Base-by-base conservation (phyloP, 306 rosid species). In the Hippophae gyantsensis region DNA sequence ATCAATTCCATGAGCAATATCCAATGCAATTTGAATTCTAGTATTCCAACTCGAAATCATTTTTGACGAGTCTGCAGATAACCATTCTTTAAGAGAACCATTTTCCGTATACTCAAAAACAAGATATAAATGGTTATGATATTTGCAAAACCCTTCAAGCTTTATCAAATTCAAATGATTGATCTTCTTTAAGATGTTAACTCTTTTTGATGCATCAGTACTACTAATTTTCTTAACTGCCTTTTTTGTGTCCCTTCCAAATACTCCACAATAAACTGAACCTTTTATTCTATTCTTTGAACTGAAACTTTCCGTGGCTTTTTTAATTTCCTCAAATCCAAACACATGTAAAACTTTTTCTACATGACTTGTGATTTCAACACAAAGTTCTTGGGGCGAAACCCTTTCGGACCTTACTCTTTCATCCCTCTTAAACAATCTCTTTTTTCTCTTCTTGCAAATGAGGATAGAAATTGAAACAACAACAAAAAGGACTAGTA, bases 21-120 rank as follows among this genome's bases (percentile, higher is more conserved):
- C 94, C n/a, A 89, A 50, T 72, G 96, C 90, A 60, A 89, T 82
- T 42, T 71, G 86, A 50, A 83, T 71, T 69, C 90, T 89, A 72
- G 52, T 74, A 18, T 3, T 60, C 88, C 82, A 83, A 57, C 81
- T 69, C 63, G 48, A 54, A 41, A 69, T 72, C 53, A 77, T 78
- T 6, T 13, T 62, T 10, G 78, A 59, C 23, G 13, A 42, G 23
- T 54, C 57, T 70, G 49, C 68, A 12, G 46, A 18, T 6, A 89
- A 84, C 94, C 90, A 89, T 55, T 89, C 86, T 70, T 78, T 77
- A 14, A 83, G 61, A 9, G 84, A 85, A 2, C 88, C 85, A 60
- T 83, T 83, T 52, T 85, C 88, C 90, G 82, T 75, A 60, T 73
- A 89, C 66, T 89, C 85, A 11, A 76, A 83, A 46, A 89, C 77